Evolutionary conservation across 1,284 basidiomycete species (phyloP), one percentile per base, ranked within the genome.

Genomic region (Moesziomyces parantarcticus): DNA sequence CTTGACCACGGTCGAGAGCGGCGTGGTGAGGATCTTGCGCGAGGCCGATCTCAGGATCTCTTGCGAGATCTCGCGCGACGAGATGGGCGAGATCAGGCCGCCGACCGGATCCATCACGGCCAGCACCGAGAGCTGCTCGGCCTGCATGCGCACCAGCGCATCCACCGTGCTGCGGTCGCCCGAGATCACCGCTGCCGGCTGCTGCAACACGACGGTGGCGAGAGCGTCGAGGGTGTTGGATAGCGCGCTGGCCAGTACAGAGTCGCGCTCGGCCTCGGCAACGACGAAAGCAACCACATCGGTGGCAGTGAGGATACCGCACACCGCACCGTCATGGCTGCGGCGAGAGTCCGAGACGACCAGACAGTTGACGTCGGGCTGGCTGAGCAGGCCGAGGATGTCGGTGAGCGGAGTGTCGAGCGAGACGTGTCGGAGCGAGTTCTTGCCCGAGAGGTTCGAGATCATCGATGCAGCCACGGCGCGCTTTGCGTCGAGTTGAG

Each of bases 21-120:
- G 45, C 2, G 66, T 70, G 4, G 62, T 75, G 34, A 75, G 71
- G 45, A 75, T 75, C 45, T 66, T 75, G 29, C 60, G 58, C 20
- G 66, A 70, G 4, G 63, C 49, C 18, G 66, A 65, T 21, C 53
- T 32, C 2, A 75, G 56, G 23, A 75, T 69, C 29, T 69, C 66
- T 21, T 51, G 56, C 5, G 71, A 55, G 21, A 75, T 47, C 36
- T 75, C 71, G 40, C 62, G 54, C 11, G 52, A 65, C 21, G 62
- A 65, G 41, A 75, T 44, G 36, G 66, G 53, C 42, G 71, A 75
- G 50, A 75, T 52, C 59, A 75, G 61, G 2, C 62, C 66, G 11
- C 71, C 71, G 20, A 65, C 32, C 0, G 66, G 66, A 34, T 75
- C 71, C 52, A 59, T 59, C 43, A 70, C 58, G 5, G 66, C 71